Percentiles rank a stretch among this genome's conserved stretches.
Evolutionary conservation across 2,329 filamentous ascomycete species (phyloP).

Genomic region (Fusarium subtropicale): DNA sequence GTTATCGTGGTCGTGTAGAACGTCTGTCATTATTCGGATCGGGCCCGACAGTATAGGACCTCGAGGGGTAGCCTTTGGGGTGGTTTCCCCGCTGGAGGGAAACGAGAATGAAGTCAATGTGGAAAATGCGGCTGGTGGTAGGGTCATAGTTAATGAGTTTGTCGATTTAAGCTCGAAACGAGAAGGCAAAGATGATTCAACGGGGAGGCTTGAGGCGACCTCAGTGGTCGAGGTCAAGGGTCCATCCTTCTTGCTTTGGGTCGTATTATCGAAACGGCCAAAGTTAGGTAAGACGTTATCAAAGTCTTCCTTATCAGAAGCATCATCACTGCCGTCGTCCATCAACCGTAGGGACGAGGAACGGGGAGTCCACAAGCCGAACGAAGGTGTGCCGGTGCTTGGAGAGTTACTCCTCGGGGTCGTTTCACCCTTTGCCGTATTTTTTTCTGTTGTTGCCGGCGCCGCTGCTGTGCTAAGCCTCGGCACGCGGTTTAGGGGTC

Average conservation of each 20-base stretch:
- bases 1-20: constrained; percentile 47
- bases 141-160: constrained; percentile 29
- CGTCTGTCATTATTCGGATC: constrained; percentile 52
- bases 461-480: constrained; percentile 26
- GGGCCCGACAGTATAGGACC: constrained; percentile 51
- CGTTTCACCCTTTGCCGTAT: constrained; percentile 12
- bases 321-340: constrained; percentile 61
- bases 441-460: not conserved
- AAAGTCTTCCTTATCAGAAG: constrained; percentile 58
- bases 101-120: constrained; percentile 39
- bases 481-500: constrained; percentile 39
- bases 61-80: constrained; percentile 39
- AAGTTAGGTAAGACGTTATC: constrained; percentile 66
- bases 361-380: constrained; percentile 52
- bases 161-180: constrained; percentile 39
- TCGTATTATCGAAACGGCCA: constrained; percentile 50
- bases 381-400: constrained; percentile 34
- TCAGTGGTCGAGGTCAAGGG: not conserved
- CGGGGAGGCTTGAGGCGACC: constrained; percentile 25
- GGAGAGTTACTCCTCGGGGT: constrained; percentile 41
- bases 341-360: constrained; percentile 58
- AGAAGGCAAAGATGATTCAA: constrained; percentile 18
- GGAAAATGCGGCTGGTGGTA: constrained; percentile 41
- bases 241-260: constrained; percentile 29
- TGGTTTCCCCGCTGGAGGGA: constrained; percentile 31